phyloP scores from a whole-genome alignment of 2,329 filamentous ascomycete species.

The Lecanosticta acicola region DNA sequence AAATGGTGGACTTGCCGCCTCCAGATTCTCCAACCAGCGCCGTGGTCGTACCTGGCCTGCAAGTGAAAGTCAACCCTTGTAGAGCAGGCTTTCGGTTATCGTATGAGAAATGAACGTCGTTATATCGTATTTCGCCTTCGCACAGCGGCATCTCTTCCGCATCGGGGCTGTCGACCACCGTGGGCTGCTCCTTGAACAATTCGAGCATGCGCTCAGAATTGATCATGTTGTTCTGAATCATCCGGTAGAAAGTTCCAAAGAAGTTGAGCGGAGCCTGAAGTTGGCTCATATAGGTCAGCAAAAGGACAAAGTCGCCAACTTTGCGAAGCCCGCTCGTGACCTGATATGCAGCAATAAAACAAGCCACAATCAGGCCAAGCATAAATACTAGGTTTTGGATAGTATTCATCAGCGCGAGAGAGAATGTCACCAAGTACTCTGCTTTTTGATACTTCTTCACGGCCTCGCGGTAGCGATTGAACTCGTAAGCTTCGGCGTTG shows the following conservation, averaged over 20 bases:
- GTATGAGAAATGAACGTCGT: conserved; percentile 86
- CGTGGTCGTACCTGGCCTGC: conserved; percentile 83
- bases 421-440: conserved; percentile 53
- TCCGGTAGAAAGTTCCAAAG: conserved; percentile 90
- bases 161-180: conserved; percentile 70
- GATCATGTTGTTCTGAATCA: conserved; percentile 94
- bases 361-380: conserved; percentile 60
- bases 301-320: conserved; percentile 63
- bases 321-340: conserved; percentile 57
- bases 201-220: conserved; percentile 93
- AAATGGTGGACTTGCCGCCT: conserved; percentile 93
- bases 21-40: conserved; percentile 95
- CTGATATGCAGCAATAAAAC: conserved; percentile 64
- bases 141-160: conserved; percentile 62
- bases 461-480: conserved; percentile 51
- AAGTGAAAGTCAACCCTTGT: conserved; percentile 77
- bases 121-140: conserved; percentile 76
- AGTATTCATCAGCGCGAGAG: conserved; percentile 55
- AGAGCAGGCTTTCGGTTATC: conserved; percentile 80
- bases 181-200: conserved; percentile 92
- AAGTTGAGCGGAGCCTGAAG: conserved; percentile 66
- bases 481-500: conserved; percentile 56
- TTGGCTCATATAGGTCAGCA: conserved; percentile 70
- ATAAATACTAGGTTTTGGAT: conserved; percentile 61
- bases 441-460: conserved; percentile 54